A percentile compares a stretch with the other conserved stretches of the same genome.
These are phyloP conservation scores for Yarrowia sp. DNA, from an alignment of 805 yeast species.

Conservation along the genomic window DNA sequence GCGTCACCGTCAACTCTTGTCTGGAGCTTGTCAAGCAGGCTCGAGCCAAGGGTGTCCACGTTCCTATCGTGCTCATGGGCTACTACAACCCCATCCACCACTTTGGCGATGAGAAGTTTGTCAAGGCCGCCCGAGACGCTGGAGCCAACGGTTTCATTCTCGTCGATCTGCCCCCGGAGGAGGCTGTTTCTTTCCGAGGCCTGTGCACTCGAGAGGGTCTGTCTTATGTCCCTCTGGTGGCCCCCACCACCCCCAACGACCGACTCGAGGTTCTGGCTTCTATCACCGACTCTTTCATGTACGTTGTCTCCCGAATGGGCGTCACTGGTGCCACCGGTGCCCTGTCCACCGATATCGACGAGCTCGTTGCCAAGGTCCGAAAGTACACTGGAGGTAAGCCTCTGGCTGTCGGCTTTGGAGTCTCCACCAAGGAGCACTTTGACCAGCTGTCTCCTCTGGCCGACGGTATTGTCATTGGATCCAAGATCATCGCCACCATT, in stretches of 20 bases:
- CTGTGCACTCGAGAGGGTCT: conserved; percentile 65
- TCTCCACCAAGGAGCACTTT: conserved; percentile 89
- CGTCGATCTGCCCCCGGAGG: conserved; percentile 98
- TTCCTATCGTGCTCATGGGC: conserved; percentile 94
- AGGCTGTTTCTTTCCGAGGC: conserved; percentile 82
- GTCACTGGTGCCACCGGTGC: conserved; percentile 84
- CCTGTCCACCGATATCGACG: conserved; percentile 61
- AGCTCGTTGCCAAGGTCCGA: conserved; percentile 72
- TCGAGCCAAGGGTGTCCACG: conserved; percentile 75
- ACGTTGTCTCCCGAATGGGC: conserved; percentile 97
- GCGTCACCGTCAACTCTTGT: conserved; percentile 67
- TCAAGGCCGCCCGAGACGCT: conserved; percentile 72
- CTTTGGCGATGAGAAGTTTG: conserved; percentile 83
- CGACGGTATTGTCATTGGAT: conserved; percentile 96
- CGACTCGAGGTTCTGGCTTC: conserved; percentile 73
- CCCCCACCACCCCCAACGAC: conserved; percentile 93
- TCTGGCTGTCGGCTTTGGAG: conserved; percentile 96
- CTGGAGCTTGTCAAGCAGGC: conserved; percentile 73
- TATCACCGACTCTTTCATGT: conserved; percentile 92
- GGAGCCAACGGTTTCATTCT: conserved; percentile 95
- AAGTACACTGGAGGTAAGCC: conserved; percentile 71
- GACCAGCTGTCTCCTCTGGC: conserved; percentile 72
- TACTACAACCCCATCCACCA: conserved; percentile 91
- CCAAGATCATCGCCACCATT: conserved; percentile 70
- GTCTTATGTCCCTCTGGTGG: conserved; percentile 88